These are phyloP conservation scores for Russula brevipes DNA, from an alignment of 768 basidiomycete genomes.

Conservation along the genomic window DNA sequence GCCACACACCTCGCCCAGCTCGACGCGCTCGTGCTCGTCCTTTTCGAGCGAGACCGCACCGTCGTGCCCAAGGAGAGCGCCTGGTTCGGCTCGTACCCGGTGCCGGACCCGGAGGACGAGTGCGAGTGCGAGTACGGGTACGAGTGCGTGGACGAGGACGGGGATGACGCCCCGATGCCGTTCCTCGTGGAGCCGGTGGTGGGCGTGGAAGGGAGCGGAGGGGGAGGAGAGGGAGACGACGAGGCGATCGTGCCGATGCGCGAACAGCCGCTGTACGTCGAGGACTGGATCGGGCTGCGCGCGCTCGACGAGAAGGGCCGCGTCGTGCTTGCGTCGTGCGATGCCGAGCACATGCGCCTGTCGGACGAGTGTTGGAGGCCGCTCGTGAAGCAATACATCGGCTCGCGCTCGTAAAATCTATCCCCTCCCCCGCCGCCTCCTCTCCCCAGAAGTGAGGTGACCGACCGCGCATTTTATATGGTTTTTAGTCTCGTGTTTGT, in stretches of 20 bases:
- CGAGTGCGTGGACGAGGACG: no score
- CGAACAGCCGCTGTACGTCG: conserved; percentile 61
- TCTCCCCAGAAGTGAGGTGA: no score
- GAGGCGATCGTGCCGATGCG: conserved; percentile 62
- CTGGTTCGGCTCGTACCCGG: conserved; percentile 77
- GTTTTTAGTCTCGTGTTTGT: no score
- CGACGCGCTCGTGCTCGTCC: conserved; percentile 62
- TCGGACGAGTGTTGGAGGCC: conserved; percentile 33
- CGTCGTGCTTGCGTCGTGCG: conserved; percentile 57
- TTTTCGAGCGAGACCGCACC: conserved; percentile 69
- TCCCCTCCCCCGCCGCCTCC: no score
- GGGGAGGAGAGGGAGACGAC: conserved; percentile 9
- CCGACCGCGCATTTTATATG: no score
- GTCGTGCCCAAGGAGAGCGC: conserved; percentile 80
- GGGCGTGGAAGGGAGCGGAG: no score
- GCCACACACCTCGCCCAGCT: conserved; percentile 54
- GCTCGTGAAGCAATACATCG: conserved; percentile 31
- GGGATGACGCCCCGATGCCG: not conserved
- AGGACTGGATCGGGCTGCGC: conserved; percentile 80
- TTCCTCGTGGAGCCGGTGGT: not conserved
- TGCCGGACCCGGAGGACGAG: conserved; percentile 32
- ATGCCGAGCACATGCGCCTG: conserved; percentile 74
- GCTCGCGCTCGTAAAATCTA: conserved; percentile 12
- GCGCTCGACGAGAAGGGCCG: conserved; percentile 60
- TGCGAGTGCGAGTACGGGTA: no score